phyloP scores from a whole-genome alignment of 352 stramenopile genomes.

The Phytophthora lateralis region DNA sequence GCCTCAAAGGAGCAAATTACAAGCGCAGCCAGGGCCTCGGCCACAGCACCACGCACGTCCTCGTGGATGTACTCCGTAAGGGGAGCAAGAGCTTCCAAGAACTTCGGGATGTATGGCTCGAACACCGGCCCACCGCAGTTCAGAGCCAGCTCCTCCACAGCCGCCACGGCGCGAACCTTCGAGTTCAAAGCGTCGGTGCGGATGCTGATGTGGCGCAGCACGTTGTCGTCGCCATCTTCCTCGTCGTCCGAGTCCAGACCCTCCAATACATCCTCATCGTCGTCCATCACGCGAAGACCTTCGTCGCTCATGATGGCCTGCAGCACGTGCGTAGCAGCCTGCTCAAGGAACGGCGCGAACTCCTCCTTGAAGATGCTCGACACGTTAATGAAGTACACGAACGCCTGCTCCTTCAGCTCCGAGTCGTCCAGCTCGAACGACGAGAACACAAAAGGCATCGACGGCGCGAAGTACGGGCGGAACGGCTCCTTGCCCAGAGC shows the following conservation, averaged over 20 bases:
- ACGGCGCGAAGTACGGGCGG: conserved; percentile 93
- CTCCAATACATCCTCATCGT: conserved; percentile 75
- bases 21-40: conserved; percentile 77
- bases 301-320: conserved; percentile 79
- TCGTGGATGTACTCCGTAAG: conserved; percentile 90
- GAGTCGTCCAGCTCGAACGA: conserved; percentile 94
- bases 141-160: conserved; percentile 84
- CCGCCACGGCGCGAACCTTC: conserved; percentile 81
- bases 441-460: conserved; percentile 95
- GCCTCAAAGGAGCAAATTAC: conserved; percentile 88
- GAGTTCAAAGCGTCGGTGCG: conserved; percentile 86
- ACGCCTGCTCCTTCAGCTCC: conserved; percentile 98
- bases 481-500: conserved; percentile 96
- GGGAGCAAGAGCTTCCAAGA: conserved; percentile 77
- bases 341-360: conserved; percentile 93
- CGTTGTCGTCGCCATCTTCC: conserved; percentile 71
- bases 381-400: conserved; percentile 98
- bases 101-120: conserved; percentile 84
- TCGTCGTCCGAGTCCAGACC: conserved; percentile 84
- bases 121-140: conserved; percentile 79
- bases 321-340: conserved; percentile 73
- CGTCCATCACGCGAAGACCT: conserved; percentile 70
- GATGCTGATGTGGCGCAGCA: conserved; percentile 85
- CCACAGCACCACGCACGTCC: conserved; percentile 80
- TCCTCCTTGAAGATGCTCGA: conserved; percentile 98